phyloP scores from a whole-genome alignment of 768 basidiomycete genomes.

The Cystobasidium ongulense region DNA sequence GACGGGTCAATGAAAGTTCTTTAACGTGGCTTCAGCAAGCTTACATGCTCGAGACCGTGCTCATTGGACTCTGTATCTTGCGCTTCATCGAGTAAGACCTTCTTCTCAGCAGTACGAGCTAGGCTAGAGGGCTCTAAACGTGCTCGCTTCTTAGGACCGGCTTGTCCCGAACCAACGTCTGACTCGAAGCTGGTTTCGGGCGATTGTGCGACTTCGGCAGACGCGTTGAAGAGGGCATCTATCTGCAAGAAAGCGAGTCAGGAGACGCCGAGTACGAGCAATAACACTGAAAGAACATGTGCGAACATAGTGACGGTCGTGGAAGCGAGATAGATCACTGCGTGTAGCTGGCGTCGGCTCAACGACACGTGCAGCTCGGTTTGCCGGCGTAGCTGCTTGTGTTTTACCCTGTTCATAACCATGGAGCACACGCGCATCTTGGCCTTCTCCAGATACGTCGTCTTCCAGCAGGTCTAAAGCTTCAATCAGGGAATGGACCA shows the following conservation, averaged over 20 bases:
- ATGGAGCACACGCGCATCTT: no score
- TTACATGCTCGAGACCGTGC: constrained; percentile 1
- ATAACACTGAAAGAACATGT: no score
- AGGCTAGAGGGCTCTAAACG: not conserved
- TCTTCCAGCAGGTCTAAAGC: constrained; percentile 23
- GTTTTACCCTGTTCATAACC: not conserved
- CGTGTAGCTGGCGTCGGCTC: constrained; percentile 54
- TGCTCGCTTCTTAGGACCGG: not conserved
- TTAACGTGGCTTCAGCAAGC: not conserved
- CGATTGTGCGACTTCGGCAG: not conserved
- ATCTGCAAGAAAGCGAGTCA: not conserved
- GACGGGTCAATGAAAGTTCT: not conserved
- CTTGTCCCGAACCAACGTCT: not conserved
- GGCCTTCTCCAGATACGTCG: not conserved
- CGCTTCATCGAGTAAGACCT: no score
- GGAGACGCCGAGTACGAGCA: no score
- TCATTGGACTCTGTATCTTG: not conserved
- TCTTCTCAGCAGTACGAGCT: no score
- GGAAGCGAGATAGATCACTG: constrained; percentile 60
- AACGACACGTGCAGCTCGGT: constrained; percentile 44
- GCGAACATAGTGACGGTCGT: constrained; percentile 59
- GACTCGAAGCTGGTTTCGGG: not conserved
- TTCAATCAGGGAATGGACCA: constrained; percentile 38
- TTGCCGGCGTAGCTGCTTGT: not conserved
- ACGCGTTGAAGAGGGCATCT: not conserved